Evolutionary conservation across 352 stramenopile species (phyloP), one percentile per base, ranked within the genome.

Genomic region (Phytophthora vignae): DNA sequence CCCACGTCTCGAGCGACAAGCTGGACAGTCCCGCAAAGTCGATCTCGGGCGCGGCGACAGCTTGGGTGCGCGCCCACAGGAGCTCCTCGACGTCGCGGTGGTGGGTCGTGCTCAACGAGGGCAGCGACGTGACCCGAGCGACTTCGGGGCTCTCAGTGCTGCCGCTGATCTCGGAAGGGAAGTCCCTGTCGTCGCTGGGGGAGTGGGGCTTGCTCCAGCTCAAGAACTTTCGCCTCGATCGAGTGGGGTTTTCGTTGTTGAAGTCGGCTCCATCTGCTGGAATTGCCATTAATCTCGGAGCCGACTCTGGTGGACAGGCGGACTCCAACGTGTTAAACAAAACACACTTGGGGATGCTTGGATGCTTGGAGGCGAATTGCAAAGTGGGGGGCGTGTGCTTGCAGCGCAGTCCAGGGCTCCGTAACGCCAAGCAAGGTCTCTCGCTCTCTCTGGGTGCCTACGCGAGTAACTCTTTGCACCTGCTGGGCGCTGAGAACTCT

Each of bases 1-100:
- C 55, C 71, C 71, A 78, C 11, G 70, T 46, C 17, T 75, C 36
- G 31, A 78, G 36, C 8, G 71, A 69, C 44, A 72, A 42, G 27
- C 49, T 60, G 4, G 66, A 22, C 4, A 74, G 19, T 1, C 7
- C 38, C 44, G 56, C 15, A 17, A 77, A 74, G 40, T 77, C 55
- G 54, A 77, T 49, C 6, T 49, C 64, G 3, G 70, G 65, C 38
- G 57, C 31, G 21, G 70, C 70, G 27, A 62, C 65, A 38, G 48
- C 66, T 44, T 64, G 48, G 1, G 59, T 67, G 17, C 31, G 61
- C 22, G 55, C 21, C 70, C 65, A 73, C 1, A 77, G 40, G 15
- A 70, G 29, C 2, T 61, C 64, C 17, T 74, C 65, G 19, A 62
- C 19, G 10, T 75, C 62, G 0, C 50, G 25, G 25, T 60, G 54